A percentile compares a stretch with the other conserved stretches of the same genome.
phyloP scores from a whole-genome alignment of 2,329 filamentous ascomycete genomes.

The Blumeriella jaapii region DNA sequence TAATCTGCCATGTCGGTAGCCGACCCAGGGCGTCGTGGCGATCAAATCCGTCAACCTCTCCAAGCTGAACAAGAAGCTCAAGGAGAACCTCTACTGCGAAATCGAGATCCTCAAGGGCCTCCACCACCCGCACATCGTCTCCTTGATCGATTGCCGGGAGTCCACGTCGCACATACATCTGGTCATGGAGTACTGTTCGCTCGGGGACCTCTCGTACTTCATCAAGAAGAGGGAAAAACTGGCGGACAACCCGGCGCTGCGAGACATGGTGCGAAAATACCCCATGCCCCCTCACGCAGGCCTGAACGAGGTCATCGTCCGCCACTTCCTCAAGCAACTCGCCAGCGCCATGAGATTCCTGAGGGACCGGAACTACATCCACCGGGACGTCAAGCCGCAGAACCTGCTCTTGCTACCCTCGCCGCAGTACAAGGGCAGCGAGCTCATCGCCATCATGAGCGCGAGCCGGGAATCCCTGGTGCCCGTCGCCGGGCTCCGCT shows the following conservation, averaged over 20 bases:
- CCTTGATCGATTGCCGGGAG: conserved; percentile 89
- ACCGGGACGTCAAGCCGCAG: conserved; percentile 95
- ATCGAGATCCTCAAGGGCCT: conserved; percentile 91
- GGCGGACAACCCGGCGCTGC: conserved; percentile 65
- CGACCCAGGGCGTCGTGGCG: conserved; percentile 71
- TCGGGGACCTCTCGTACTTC: conserved; percentile 88
- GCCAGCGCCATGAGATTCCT: conserved; percentile 86
- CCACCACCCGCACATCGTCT: conserved; percentile 92
- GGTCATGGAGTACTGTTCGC: conserved; percentile 96
- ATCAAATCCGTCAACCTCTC: conserved; percentile 92
- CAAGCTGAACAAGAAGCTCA: conserved; percentile 90
- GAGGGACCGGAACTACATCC: conserved; percentile 73
- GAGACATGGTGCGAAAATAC: conserved; percentile 88
- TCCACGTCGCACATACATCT: conserved; percentile 82
- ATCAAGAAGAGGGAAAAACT: conserved; percentile 89
- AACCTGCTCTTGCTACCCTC: conserved; percentile 87
- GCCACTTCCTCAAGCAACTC: conserved; percentile 93
- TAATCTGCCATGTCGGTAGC: too few species aligned
- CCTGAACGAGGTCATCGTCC: conserved; percentile 91
- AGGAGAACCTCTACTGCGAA: conserved; percentile 89
- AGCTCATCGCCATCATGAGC: too few species aligned
- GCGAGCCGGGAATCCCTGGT: conserved; percentile 72
- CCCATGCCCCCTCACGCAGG: conserved; percentile 72
- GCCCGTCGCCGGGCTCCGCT: conserved; percentile 68
- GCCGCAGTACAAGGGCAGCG: conserved; percentile 57